Evolutionary conservation across 345 rosid genomes (phyloP).

Genomic region (Bruguiera gymnorhiza): DNA sequence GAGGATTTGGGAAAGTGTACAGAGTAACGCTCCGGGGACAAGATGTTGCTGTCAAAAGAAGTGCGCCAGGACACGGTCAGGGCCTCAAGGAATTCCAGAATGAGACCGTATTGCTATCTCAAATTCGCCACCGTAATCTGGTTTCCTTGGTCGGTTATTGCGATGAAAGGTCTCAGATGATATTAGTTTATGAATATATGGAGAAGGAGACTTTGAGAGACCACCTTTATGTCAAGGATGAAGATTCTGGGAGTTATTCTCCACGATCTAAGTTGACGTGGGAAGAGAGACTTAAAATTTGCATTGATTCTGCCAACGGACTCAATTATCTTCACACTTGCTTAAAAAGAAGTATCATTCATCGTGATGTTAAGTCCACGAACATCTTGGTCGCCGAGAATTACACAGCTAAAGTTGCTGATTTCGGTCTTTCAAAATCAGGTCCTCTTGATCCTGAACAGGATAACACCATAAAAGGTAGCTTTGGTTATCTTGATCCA

Average conservation of each 20-base stretch:
- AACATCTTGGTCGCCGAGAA: constrained; percentile 49
- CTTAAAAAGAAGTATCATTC: constrained; percentile 39
- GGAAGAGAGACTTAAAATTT: constrained; percentile 50
- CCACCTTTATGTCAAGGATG: constrained; percentile 37
- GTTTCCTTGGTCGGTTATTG: constrained; percentile 72
- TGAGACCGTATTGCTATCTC: constrained; percentile 55
- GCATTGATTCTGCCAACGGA: constrained; percentile 55
- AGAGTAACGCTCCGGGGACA: constrained; percentile 39
- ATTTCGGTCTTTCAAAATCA: constrained; percentile 53
- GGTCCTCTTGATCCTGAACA: constrained; percentile 34
- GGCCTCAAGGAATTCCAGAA: constrained; percentile 18
- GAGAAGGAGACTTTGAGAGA: constrained; percentile 50
- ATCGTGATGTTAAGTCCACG: constrained; percentile 58
- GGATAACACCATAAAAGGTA: constrained; percentile 48
- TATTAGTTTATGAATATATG: constrained; percentile 56
- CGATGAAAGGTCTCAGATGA: constrained; percentile 53
- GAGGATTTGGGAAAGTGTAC: constrained; percentile 48
- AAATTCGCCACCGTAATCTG: constrained; percentile 60
- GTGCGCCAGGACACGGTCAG: constrained; percentile 41
- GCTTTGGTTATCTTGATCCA: constrained; percentile 56
- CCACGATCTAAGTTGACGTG: neutral
- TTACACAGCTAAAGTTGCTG: constrained; percentile 51
- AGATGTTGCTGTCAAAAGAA: constrained; percentile 49
- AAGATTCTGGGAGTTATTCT: constrained; percentile 28
- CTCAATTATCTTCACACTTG: constrained; percentile 52